Evolutionary conservation across 495 filamentous ascomycete species (phyloP).

Genomic region (Hapsidospora chrysogenum): DNA sequence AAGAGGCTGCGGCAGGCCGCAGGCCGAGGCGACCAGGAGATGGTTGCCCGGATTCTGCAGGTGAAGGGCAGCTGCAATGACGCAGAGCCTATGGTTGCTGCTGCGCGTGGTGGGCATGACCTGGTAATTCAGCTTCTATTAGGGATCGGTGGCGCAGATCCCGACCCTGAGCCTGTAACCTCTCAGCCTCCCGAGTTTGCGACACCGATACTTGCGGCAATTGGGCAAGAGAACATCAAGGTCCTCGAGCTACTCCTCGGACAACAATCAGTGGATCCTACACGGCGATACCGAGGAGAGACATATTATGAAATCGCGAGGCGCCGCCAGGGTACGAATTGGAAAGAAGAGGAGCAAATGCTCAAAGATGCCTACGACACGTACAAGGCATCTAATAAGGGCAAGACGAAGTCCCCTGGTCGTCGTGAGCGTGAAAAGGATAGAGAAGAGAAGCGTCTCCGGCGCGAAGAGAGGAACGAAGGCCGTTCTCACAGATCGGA

Average conservation of each 20-base stretch:
- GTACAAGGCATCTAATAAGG: conserved; percentile 29
- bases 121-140: conserved; percentile 72
- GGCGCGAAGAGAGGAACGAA: conserved; percentile 28
- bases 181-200: conserved; percentile 39
- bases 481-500: conserved; percentile 28
- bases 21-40: conserved; percentile 64
- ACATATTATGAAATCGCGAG: conserved; percentile 75
- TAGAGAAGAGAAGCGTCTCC: conserved; percentile 28
- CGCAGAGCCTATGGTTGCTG: conserved; percentile 71
- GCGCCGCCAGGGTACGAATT: conserved; percentile 64
- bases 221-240: conserved; percentile 73
- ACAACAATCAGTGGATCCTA: conserved; percentile 65
- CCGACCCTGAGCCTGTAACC: conserved; percentile 52
- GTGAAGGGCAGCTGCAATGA: conserved; percentile 54
- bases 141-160: conserved; percentile 61
- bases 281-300: conserved; percentile 47
- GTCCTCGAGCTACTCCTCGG: conserved; percentile 67
- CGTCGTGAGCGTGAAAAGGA: conserved; percentile 36
- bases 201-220: conserved; percentile 87
- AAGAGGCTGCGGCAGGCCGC: conserved; percentile 69
- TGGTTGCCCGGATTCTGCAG: conserved; percentile 64
- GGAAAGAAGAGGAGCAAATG: conserved; percentile 77
- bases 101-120: conserved; percentile 82
- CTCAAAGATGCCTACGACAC: conserved; percentile 66
- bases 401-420: conserved; percentile 34